Conservation (phyloP, 768 basidiomycete species). For the Strobilomyces dryophilus region DNA sequence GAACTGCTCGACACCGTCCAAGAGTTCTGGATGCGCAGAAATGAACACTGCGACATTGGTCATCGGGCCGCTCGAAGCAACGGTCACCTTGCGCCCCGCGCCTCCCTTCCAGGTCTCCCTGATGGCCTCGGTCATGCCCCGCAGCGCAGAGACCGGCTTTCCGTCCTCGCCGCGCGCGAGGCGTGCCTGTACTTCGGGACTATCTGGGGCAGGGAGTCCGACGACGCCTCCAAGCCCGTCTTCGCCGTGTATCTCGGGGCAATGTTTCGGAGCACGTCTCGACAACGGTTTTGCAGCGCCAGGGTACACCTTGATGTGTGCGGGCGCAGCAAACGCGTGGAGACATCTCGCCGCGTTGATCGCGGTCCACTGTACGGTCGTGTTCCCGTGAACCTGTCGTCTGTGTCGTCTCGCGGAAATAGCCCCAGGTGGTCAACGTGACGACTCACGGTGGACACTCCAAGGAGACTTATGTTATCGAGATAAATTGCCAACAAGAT, state of each 20-base stretch:
- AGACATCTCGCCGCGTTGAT: conserved; percentile 77
- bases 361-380: conserved; percentile 54
- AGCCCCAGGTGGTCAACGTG: background rate
- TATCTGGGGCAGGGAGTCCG: conserved; percentile 55
- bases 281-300: conserved; percentile 72
- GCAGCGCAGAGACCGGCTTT: conserved; percentile 48
- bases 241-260: conserved; percentile 75
- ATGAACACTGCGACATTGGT: conserved; percentile 77
- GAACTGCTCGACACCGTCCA: conserved; percentile 45
- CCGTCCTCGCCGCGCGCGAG: conserved; percentile 44
- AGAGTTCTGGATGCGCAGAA: conserved; percentile 50
- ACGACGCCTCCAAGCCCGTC: conserved; percentile 86
- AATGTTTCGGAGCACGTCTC: conserved; percentile 49
- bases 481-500: conserved; percentile 72
- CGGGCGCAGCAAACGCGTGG: conserved; percentile 64
- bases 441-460: conserved; percentile 71
- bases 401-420: background rate
- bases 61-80: conserved; percentile 81
- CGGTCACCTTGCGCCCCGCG: conserved; percentile 53
- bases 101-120: conserved; percentile 54
- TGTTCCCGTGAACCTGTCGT: conserved; percentile 79
- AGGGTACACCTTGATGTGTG: conserved; percentile 55
- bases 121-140: conserved; percentile 63
- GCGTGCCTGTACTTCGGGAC: conserved; percentile 45
- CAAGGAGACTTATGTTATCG: conserved; percentile 63